These are phyloP conservation scores for Primulina tabacum DNA, from an alignment of 257 asterid genomes.

Conservation along the genomic window DNA sequence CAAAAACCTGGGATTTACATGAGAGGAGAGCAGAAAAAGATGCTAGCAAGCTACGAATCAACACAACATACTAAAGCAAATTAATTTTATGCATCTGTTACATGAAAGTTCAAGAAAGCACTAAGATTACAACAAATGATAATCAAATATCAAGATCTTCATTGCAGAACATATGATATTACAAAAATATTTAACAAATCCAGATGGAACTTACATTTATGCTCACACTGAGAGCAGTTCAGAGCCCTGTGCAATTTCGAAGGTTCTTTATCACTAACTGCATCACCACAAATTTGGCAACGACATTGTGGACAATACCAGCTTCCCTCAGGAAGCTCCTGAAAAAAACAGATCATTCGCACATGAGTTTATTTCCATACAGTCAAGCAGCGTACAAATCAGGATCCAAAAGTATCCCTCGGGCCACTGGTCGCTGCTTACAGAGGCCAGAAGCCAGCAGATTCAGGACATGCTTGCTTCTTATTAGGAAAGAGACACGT, in stretches of 20 bases:
- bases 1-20: slow-evolving; percentile 4
- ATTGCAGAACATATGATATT: slow-evolving; percentile 15
- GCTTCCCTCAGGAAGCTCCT: slow-evolving; percentile 97
- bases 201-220: slow-evolving; percentile 55
- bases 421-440: slow-evolving; percentile 2
- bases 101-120: slow-evolving; percentile 17
- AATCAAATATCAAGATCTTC: slow-evolving; percentile 19
- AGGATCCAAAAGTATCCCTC: neutral
- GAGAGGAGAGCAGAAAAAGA: slow-evolving; percentile 4
- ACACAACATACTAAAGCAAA: slow-evolving; percentile 2
- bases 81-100: neutral
- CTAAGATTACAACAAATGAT: slow-evolving; percentile 2
- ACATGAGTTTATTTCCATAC: slow-evolving; percentile 10
- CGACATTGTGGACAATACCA: slow-evolving; percentile 98
- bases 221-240: slow-evolving; percentile 82
- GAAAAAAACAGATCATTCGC: slow-evolving; percentile 30
- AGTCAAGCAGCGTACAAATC: slow-evolving; percentile 18
- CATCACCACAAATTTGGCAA: slow-evolving; percentile 78
- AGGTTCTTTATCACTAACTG: slow-evolving; percentile 51
- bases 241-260: slow-evolving; percentile 44
- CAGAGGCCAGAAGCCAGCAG: slow-evolving; percentile 13
- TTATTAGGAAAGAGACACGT: slow-evolving; percentile 11
- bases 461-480: slow-evolving; percentile 12
- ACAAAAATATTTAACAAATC: slow-evolving; percentile 19
- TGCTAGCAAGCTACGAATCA: slow-evolving; percentile 19